These are phyloP conservation scores for Eleusine indica DNA, from an alignment of 176 grass and related monocot genomes.

Conservation along the genomic window DNA sequence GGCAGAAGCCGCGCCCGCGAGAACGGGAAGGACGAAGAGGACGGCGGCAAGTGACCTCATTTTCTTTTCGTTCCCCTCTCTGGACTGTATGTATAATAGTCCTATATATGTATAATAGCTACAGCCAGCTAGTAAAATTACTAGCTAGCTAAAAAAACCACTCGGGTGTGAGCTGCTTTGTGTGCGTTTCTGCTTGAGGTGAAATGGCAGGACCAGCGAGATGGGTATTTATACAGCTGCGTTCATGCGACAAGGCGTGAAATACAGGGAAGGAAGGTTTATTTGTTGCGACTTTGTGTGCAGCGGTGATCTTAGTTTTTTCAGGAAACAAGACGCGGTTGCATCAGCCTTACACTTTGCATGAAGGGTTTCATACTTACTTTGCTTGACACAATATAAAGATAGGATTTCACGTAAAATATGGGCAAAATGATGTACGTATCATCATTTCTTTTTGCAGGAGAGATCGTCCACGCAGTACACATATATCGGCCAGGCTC, in stretches of 20 bases:
- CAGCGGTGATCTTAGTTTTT: slow-evolving; percentile 29
- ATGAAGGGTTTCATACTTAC: neutral
- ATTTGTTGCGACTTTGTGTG: slow-evolving; percentile 11
- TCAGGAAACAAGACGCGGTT: neutral
- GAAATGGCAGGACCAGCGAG: neutral
- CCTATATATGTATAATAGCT: too few species aligned
- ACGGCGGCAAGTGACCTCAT: slow-evolving; percentile 29
- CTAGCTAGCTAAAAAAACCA: neutral
- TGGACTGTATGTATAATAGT: neutral
- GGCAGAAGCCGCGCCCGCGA: neutral
- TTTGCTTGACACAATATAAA: neutral
- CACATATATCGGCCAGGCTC: neutral
- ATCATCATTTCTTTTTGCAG: too few species aligned
- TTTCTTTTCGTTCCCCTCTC: neutral
- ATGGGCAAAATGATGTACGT: too few species aligned
- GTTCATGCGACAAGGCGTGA: neutral
- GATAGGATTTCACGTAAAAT: neutral
- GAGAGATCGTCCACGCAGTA: too few species aligned
- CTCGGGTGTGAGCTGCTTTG: neutral
- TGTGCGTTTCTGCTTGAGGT: slow-evolving; percentile 15
- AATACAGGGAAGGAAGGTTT: slow-evolving; percentile 35
- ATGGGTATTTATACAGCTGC: slow-evolving; percentile 2
- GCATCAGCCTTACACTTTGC: neutral
- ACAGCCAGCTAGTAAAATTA: slow-evolving; percentile 16
- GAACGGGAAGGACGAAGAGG: neutral